Conservation (phyloP, 2,329 filamentous ascomycete species). For the Xylariaceae sp. region DNA sequence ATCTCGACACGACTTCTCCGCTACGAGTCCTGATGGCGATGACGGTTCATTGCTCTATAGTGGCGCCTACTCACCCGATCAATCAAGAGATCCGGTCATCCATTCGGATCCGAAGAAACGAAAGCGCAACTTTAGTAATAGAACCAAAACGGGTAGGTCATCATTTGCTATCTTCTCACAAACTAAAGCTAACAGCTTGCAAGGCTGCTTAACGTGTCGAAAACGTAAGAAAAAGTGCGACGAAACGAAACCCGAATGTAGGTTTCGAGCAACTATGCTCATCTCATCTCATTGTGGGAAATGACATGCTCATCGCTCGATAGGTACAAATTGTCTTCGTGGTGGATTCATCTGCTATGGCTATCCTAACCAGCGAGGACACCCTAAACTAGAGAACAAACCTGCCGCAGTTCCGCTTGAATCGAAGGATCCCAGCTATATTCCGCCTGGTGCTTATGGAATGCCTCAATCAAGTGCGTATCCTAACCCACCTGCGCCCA, state of each 20-base stretch:
- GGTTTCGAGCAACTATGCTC: slow-evolving; percentile 35
- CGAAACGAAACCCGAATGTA: slow-evolving; percentile 89
- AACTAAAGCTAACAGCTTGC: slow-evolving; percentile 4
- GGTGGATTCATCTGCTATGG: slow-evolving; percentile 90
- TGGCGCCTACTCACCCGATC: slow-evolving; percentile 45
- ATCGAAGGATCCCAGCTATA: slow-evolving; percentile 72
- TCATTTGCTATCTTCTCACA: slow-evolving; percentile 9
- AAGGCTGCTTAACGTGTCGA: slow-evolving; percentile 78
- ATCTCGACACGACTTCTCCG: slow-evolving; percentile 47
- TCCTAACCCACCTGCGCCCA: slow-evolving; percentile 27
- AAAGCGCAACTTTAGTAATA: slow-evolving; percentile 85
- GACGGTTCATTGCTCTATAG: slow-evolving; percentile 44
- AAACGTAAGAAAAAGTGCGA: slow-evolving; percentile 97
- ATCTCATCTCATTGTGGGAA: too few species aligned
- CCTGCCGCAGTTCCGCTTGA: slow-evolving; percentile 71
- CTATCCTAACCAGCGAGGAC: slow-evolving; percentile 79
- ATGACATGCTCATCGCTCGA: slow-evolving; percentile 16
- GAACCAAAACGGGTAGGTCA: slow-evolving; percentile 70
- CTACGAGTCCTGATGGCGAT: slow-evolving; percentile 54
- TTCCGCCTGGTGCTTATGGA: slow-evolving; percentile 60
- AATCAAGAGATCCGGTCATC: slow-evolving; percentile 45
- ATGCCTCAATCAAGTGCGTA: slow-evolving; percentile 48
- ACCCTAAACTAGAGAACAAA: slow-evolving; percentile 73
- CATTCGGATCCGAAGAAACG: slow-evolving; percentile 66
- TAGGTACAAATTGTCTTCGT: slow-evolving; percentile 84